phyloP scores from a whole-genome alignment of 805 yeast genomes.

The Millerozyma miso region DNA sequence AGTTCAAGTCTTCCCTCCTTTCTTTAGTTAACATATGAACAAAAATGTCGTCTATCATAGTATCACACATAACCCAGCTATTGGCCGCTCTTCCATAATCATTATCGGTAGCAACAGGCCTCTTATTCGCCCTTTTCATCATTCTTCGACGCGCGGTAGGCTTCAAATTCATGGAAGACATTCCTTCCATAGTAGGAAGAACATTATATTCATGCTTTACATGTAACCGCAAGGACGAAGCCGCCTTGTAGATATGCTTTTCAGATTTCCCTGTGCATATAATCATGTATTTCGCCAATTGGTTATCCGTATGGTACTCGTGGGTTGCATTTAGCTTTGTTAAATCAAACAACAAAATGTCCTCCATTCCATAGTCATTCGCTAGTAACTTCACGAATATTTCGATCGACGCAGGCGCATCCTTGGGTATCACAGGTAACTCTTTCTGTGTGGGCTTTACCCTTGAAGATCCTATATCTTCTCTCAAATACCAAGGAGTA shows the following conservation, averaged over 20 bases:
- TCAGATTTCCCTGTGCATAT: conserved; percentile 74
- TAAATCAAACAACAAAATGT: conserved; percentile 63
- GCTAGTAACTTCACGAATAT: conserved; percentile 46
- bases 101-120: conserved; percentile 47
- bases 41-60: conserved; percentile 55
- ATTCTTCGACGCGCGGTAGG: conserved; percentile 35
- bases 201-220: conserved; percentile 45
- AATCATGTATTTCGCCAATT: conserved; percentile 37
- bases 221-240: conserved; percentile 50
- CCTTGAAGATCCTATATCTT: conserved; percentile 31
- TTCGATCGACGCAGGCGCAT: conserved; percentile 51
- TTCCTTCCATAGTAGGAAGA: conserved; percentile 65
- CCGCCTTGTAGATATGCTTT: conserved; percentile 71
- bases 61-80: conserved; percentile 81
- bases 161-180: conserved; percentile 52
- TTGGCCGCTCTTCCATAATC: conserved; percentile 58
- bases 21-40: conserved; percentile 72
- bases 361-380: conserved; percentile 60
- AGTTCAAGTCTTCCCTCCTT: conserved; percentile 61
- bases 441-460: conserved; percentile 16
- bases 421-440: conserved; percentile 57
- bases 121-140: conserved; percentile 51
- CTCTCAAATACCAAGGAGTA: conserved; percentile 62
- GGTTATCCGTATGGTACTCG: conserved; percentile 24
- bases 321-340: conserved; percentile 32